Conservation (phyloP, 768 basidiomycete genomes). For the Lentinula aciculospora region DNA sequence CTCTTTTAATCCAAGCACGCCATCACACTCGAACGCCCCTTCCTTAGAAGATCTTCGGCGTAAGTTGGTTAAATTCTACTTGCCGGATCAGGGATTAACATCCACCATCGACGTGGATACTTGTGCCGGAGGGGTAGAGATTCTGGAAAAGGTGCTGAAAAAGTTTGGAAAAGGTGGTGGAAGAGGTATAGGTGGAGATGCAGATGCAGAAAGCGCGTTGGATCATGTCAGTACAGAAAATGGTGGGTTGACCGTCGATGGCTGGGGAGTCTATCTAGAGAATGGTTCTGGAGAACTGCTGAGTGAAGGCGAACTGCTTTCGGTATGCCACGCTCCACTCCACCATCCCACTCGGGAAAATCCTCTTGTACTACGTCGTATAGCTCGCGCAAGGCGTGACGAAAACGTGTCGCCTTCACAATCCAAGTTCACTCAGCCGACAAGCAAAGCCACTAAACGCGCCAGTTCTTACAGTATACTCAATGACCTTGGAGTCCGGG, state of each 20-base stretch:
- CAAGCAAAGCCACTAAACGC: constrained; percentile 66
- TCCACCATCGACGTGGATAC: constrained; percentile 78
- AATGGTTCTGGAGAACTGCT: constrained; percentile 65
- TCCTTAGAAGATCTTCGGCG: constrained; percentile 76
- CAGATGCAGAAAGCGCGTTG: constrained; percentile 34
- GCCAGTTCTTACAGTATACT: constrained; percentile 94
- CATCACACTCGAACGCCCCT: constrained; percentile 36
- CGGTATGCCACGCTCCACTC: constrained; percentile 77
- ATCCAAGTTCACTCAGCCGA: constrained; percentile 24
- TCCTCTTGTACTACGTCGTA: constrained; percentile 69
- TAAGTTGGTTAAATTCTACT: constrained; percentile 83
- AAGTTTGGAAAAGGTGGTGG: constrained; percentile 73
- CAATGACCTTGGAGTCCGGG: constrained; percentile 85
- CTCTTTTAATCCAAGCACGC: constrained; percentile 44
- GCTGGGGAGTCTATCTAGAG: constrained; percentile 82
- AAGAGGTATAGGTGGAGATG: constrained; percentile 21
- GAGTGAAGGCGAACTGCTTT: constrained; percentile 74
- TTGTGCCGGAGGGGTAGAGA: constrained; percentile 77
- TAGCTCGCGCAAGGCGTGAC: constrained; percentile 36
- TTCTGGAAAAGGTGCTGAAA: constrained; percentile 82
- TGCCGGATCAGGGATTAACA: constrained; percentile 76
- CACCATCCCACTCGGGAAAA: constrained; percentile 76
- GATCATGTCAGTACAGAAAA: constrained; percentile 65
- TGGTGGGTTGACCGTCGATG: constrained; percentile 76
- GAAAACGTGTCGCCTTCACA: constrained; percentile 27